These are phyloP conservation scores for Neopestalotiopsis sp. DNA, from an alignment of 2,329 filamentous ascomycete genomes.

Conservation along the genomic window DNA sequence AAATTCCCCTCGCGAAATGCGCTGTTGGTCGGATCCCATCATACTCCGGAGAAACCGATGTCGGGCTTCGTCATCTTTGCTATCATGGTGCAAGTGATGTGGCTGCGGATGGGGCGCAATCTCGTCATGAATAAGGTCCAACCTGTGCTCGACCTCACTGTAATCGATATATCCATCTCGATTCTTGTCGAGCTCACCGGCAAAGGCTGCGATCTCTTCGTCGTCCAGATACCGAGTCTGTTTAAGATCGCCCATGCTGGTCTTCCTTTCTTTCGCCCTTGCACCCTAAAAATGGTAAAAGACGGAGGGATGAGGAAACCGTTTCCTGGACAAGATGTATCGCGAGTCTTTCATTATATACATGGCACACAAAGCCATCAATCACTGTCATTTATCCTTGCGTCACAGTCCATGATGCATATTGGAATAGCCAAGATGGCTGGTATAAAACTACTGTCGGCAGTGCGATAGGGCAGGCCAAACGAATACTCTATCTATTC, in stretches of 20 bases:
- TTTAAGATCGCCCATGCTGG: neutral
- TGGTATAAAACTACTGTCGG: neutral
- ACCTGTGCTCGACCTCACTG: slow-evolving; percentile 55
- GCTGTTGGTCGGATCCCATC: slow-evolving; percentile 46
- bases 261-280: neutral
- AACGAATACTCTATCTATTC: neutral
- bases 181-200: slow-evolving; percentile 57
- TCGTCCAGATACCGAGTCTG: slow-evolving; percentile 43
- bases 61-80: slow-evolving; percentile 43
- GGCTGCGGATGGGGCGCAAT: slow-evolving; percentile 50
- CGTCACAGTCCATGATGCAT: neutral
- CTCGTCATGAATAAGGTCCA: slow-evolving; percentile 57
- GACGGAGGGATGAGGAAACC: too few species aligned
- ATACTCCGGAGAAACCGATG: slow-evolving; percentile 57
- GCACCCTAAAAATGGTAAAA: too few species aligned
- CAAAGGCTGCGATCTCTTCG: slow-evolving; percentile 55
- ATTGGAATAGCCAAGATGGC: neutral
- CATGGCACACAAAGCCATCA: neutral
- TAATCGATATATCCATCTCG: slow-evolving; percentile 58
- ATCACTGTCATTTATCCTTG: neutral
- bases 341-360: neutral
- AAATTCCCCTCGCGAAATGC: slow-evolving; percentile 53
- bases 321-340: neutral
- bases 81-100: slow-evolving; percentile 47
- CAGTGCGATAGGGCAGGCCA: neutral